Evolutionary conservation across 2,329 filamentous ascomycete genomes (phyloP).

Genomic region (Apiospora rasikravindrae): DNA sequence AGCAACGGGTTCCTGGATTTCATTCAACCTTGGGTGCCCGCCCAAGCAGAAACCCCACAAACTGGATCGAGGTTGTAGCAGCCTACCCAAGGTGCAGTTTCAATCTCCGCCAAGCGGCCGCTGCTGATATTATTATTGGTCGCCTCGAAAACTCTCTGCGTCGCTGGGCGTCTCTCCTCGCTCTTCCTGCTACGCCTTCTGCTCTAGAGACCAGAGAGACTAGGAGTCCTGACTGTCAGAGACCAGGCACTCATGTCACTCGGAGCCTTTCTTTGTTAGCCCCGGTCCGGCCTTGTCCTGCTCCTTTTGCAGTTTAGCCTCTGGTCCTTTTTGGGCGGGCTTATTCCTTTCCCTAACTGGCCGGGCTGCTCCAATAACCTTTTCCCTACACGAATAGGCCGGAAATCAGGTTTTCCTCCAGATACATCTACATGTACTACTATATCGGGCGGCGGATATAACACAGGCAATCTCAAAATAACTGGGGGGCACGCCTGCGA

Average conservation of each 20-base stretch:
- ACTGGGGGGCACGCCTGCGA: neutral
- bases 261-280: slow-evolving; percentile 11
- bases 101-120: slow-evolving; percentile 15
- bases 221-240: slow-evolving; percentile 10
- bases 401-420: slow-evolving; percentile 10
- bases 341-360: slow-evolving; percentile 11
- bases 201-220: neutral
- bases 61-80: slow-evolving; percentile 17
- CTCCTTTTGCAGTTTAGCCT: neutral
- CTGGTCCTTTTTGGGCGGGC: slow-evolving; percentile 9
- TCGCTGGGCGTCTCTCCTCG: slow-evolving; percentile 9
- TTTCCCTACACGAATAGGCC: neutral
- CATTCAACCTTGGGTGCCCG: slow-evolving; percentile 13
- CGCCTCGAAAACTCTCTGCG: slow-evolving; percentile 11
- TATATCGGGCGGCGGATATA: neutral
- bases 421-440: neutral
- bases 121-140: slow-evolving; percentile 3
- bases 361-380: slow-evolving; percentile 13
- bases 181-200: slow-evolving; percentile 2
- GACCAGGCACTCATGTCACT: slow-evolving; percentile 15
- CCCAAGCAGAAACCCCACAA: slow-evolving; percentile 4
- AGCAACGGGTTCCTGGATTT: slow-evolving; percentile 12
- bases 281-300: slow-evolving; percentile 15
- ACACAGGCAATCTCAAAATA: neutral
- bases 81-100: slow-evolving; percentile 10